Conservation (phyloP, 805 yeast species). For the Wickerhamomyces bisporus region DNA sequence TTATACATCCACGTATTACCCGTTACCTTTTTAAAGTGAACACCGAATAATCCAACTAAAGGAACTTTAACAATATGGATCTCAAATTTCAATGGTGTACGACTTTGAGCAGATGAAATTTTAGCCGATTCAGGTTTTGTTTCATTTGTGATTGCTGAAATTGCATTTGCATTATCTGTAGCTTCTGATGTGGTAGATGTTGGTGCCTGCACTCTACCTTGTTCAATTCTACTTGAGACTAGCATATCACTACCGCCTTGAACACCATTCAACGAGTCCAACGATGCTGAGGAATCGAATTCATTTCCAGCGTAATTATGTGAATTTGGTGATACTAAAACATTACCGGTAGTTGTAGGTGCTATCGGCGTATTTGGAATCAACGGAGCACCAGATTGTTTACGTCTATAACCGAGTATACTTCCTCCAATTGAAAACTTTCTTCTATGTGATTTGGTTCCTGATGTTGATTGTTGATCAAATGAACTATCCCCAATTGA, state of each 20-base stretch:
- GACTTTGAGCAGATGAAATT: constrained; percentile 21
- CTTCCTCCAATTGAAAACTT: constrained; percentile 61
- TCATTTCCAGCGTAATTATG: constrained; percentile 29
- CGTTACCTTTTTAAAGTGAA: constrained; percentile 86
- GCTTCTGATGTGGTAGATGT: constrained; percentile 3
- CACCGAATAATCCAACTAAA: constrained; percentile 83
- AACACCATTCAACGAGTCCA: constrained; percentile 59
- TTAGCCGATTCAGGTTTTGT: constrained; percentile 2
- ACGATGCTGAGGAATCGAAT: constrained; percentile 40
- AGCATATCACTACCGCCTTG: constrained; percentile 45
- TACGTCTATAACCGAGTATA: constrained; percentile 46
- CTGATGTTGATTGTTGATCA: constrained; percentile 19
- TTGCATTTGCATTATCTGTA: constrained; percentile 4
- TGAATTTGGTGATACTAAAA: constrained; percentile 23
- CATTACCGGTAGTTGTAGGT: constrained; percentile 23
- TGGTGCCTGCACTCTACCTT: constrained; percentile 25
- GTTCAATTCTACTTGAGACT: constrained; percentile 53
- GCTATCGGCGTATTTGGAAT: constrained; percentile 57
- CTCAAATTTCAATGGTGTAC: constrained; percentile 79
- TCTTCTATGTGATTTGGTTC: constrained; percentile 45
- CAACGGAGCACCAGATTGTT: constrained; percentile 28
- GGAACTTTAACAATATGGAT: constrained; percentile 91
- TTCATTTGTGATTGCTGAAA: constrained; percentile 1
- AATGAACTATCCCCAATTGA: constrained; percentile 15
- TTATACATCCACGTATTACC: constrained; percentile 97